A percentile compares a stretch with the other conserved stretches of the same genome.
Conservation (phyloP, 179 eudicot species). For the Actinidia arguta region DNA sequence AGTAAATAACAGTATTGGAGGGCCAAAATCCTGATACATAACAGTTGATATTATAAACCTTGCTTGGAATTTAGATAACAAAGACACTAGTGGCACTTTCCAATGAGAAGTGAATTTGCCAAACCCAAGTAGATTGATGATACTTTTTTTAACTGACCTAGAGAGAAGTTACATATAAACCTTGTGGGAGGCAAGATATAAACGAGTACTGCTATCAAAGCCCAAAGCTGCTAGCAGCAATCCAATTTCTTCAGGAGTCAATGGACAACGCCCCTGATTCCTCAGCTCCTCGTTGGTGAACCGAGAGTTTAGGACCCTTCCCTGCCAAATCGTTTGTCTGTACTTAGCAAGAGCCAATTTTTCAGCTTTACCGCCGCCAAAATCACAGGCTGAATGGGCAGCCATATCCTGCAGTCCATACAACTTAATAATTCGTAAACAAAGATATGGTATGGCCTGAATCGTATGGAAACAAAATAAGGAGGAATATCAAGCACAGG, state of each 20-base stretch:
- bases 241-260: constrained; percentile 98
- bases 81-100: neutral
- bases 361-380: constrained; percentile 97
- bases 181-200: constrained; percentile 98
- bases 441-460: neutral
- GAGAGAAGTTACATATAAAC: constrained; percentile 30
- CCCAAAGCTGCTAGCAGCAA: constrained; percentile 92
- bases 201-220: constrained; percentile 81
- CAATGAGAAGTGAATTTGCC: neutral
- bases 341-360: constrained; percentile 88
- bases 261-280: constrained; percentile 93
- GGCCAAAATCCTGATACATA: too few relatives aligned
- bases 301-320: constrained; percentile 91
- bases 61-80: neutral
- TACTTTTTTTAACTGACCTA: neutral
- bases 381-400: constrained; percentile 98
- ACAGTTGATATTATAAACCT: too few relatives aligned
- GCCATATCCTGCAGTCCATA: constrained; percentile 82
- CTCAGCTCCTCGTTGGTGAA: constrained; percentile 95
- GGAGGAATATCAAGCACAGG: neutral
- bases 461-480: neutral
- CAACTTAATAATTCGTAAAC: neutral
- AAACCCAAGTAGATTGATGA: too few relatives aligned
- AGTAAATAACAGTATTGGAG: too few relatives aligned
- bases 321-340: constrained; percentile 91